These are phyloP conservation scores for Podospora pseudopauciseta DNA, from an alignment of 495 filamentous ascomycete species.

Conservation along the genomic window DNA sequence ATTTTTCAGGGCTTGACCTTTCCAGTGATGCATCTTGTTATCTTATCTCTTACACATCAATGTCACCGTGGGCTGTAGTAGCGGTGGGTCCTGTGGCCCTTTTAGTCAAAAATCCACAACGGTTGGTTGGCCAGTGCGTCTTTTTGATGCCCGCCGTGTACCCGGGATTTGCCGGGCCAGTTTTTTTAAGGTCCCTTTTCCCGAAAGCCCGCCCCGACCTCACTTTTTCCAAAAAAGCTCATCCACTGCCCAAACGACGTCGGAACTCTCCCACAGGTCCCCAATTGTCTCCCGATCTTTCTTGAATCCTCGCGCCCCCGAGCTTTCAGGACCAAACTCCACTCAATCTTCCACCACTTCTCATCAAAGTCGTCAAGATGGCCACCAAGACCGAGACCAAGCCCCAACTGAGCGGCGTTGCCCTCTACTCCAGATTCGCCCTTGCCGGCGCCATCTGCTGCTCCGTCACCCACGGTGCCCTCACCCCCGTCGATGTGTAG, in stretches of 20 bases:
- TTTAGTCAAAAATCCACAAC: not conserved
- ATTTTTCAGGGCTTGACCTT: not conserved
- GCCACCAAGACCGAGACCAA: conserved; percentile 32
- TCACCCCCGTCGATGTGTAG: conserved; percentile 97
- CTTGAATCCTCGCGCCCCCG: conserved; percentile 25
- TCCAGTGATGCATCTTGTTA: not conserved
- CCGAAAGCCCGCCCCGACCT: conserved; percentile 19
- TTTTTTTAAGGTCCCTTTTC: conserved; percentile 26
- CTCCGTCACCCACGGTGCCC: conserved; percentile 84
- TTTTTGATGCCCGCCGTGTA: conserved; percentile 18
- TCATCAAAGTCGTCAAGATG: conserved; percentile 35
- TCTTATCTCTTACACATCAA: not conserved
- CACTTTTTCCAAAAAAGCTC: conserved; percentile 34
- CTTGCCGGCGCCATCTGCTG: conserved; percentile 93
- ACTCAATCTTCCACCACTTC: conserved; percentile 26
- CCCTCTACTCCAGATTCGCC: conserved; percentile 78
- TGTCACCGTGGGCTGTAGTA: no score
- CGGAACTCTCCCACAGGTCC: conserved; percentile 17
- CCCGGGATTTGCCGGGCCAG: conserved; percentile 33
- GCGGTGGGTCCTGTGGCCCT: not conserved
- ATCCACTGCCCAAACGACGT: conserved; percentile 20
- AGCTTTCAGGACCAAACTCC: conserved; percentile 30
- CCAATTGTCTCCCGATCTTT: conserved; percentile 25
- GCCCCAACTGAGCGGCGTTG: conserved; percentile 45
- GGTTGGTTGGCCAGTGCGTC: not conserved